Base-by-base conservation (phyloP, 192 early-diverging fungal species). In the Helicostylum pulchrum region DNA sequence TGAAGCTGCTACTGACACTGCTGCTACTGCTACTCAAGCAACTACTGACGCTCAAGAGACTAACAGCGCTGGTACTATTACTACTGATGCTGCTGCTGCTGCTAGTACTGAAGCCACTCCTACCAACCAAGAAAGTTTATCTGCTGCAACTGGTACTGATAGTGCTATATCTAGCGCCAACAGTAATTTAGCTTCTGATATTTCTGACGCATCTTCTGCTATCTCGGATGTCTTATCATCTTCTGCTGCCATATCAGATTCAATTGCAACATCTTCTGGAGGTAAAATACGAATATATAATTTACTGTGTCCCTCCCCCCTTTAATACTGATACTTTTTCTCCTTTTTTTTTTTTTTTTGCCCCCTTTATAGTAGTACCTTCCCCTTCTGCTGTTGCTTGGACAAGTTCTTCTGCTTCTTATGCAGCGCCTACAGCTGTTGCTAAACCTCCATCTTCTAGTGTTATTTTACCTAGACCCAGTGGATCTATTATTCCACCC, bases 71-170 rank as follows among this genome's bases (percentile, higher is more conserved):
- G 14, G 8, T 9, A 45, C 44, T 12, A 15, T 1, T 12, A 15
- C 44, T 45, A 4, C 44, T 15, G 14, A 9, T 1, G 36, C 42
- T 23, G n/a, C n/a, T 12, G 4, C 44, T 45, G 44, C 44, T 15
- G 14, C 44, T 12, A 4, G 1, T 12, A 45, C 44, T 45, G 14
- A 17, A 12, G 4, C 46, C 2, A 19, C 12, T 17, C 15, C 46
- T 5, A 48, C 46, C 17, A 19, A 7, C 46, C 4, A 14, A 11
- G 55, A 57, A 20, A 59, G n/a, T 6, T 39, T 39, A 44, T 36
- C 43, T 59, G 21, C 57, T 12, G 57, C 36, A 19, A 12, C 57
- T 45, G 21, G 39, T 59, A 19, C 57, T 23, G 57, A 59, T 20
- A 59, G 17, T 43, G 42, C 12, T 1, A 23, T 45, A 44, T 59